Conservation (phyloP, 768 basidiomycete genomes). For the Cyathus striatus region DNA sequence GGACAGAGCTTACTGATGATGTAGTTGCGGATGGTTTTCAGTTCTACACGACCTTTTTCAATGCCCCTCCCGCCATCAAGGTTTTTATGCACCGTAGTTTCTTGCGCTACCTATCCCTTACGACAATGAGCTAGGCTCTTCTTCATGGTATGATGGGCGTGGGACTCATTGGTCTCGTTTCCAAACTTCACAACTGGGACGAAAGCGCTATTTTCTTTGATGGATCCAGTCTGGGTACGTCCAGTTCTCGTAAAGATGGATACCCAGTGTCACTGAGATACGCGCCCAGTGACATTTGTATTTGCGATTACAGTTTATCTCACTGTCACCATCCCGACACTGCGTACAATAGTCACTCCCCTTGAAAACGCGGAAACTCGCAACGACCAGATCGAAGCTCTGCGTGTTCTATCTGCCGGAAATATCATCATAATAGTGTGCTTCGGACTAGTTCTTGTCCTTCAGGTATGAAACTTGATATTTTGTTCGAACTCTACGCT, state of each 20-base stretch:
- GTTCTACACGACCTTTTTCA: conserved; percentile 91
- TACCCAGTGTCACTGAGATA: too few species aligned
- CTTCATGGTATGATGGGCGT: conserved; percentile 82
- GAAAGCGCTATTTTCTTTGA: conserved; percentile 96
- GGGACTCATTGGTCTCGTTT: conserved; percentile 67
- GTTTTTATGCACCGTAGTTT: conserved; percentile 28
- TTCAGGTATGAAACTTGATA: conserved; percentile 55
- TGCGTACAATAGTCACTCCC: conserved; percentile 72
- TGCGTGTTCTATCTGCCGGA: conserved; percentile 79
- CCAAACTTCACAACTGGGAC: conserved; percentile 83
- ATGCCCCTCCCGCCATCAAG: conserved; percentile 91
- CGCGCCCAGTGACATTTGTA: conserved; percentile 69
- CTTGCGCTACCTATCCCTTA: background rate
- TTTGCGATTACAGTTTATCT: conserved; percentile 79
- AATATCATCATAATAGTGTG: conserved; percentile 78
- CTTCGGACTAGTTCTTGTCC: conserved; percentile 55
- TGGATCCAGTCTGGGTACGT: conserved; percentile 77
- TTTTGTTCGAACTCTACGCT: conserved; percentile 9
- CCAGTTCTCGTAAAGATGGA: background rate
- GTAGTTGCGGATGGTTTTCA: conserved; percentile 73
- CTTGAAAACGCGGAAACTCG: conserved; percentile 46
- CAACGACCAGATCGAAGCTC: conserved; percentile 68
- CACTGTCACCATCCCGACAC: conserved; percentile 71
- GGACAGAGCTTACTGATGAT: conserved; percentile 58
- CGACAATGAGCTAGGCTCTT: conserved; percentile 52